Evolutionary conservation across 768 basidiomycete species (phyloP).

Genomic region (Sarcodon aspratus): DNA sequence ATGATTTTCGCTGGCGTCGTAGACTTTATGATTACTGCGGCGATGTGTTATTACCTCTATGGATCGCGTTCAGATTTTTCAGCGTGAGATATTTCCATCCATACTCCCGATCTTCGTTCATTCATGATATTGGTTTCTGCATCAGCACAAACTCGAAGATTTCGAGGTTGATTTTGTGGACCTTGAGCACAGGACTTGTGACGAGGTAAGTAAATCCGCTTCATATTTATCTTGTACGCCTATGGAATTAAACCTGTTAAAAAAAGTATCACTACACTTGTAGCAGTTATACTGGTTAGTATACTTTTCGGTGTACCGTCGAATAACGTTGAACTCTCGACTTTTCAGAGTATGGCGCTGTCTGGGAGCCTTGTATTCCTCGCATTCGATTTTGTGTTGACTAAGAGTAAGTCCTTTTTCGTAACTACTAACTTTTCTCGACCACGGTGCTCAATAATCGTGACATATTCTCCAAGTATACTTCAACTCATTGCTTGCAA

Average conservation of each 20-base stretch:
- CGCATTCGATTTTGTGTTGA: slow-evolving; percentile 10
- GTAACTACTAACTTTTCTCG: not conserved
- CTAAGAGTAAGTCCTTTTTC: slow-evolving; percentile 7
- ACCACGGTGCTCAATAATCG: not conserved
- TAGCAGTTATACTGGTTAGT: not conserved
- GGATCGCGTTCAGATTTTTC: not conserved
- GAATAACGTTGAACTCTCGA: not conserved
- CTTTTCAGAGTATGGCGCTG: slow-evolving; percentile 6
- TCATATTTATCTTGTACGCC: not conserved
- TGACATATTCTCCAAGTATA: slow-evolving; percentile 12
- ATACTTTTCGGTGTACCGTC: not conserved
- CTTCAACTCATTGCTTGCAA: slow-evolving; percentile 20
- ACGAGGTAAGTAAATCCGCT: not conserved
- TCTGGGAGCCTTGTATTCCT: slow-evolving; percentile 10
- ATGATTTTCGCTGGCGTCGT: not conserved
- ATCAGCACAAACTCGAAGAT: not conserved
- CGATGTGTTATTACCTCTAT: not conserved
- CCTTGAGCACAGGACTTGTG: not conserved
- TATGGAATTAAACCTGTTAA: not conserved
- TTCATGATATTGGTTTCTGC: not conserved
- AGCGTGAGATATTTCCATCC: not conserved
- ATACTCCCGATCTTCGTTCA: not conserved
- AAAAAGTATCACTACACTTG: not conserved
- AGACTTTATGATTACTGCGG: not conserved
- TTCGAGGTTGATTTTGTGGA: not conserved